A percentile compares a stretch with the other conserved stretches of the same genome.
phyloP scores from a whole-genome alignment of 768 basidiomycete genomes.

The Lentinula raphanica region DNA sequence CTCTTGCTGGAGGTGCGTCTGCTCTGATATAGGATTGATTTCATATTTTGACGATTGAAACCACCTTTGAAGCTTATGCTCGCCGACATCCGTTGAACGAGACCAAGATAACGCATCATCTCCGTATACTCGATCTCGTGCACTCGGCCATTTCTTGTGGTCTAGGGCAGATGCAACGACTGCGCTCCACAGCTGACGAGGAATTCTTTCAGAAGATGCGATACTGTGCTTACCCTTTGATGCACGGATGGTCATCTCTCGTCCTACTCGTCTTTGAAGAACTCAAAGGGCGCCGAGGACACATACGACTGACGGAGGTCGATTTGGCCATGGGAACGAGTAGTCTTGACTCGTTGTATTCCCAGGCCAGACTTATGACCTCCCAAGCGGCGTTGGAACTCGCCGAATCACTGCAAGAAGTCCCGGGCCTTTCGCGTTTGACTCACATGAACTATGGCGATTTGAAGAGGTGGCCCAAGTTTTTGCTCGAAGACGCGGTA shows the following conservation, averaged over 20 bases:
- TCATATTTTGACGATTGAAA: background rate
- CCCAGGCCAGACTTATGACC: background rate
- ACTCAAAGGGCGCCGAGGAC: background rate
- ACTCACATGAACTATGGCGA: background rate
- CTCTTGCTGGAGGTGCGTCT: background rate
- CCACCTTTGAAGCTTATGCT: background rate
- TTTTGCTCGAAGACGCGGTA: background rate
- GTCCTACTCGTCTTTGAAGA: background rate
- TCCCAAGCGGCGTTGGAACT: background rate
- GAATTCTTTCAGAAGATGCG: background rate
- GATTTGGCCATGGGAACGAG: background rate
- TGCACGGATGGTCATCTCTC: background rate
- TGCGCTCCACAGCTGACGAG: background rate
- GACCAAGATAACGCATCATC: background rate
- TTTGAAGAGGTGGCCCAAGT: background rate
- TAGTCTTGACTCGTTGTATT: background rate
- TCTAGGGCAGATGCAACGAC: background rate
- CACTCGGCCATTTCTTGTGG: background rate
- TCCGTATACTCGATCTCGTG: background rate
- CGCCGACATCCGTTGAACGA: constrained; percentile 2
- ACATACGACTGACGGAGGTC: background rate
- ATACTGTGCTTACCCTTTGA: background rate
- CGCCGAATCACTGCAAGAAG: background rate
- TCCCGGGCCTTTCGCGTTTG: background rate
- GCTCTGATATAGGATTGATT: no score